phyloP scores from a whole-genome alignment of 2,329 filamentous ascomycete genomes.

The Colletotrichum sp. region DNA sequence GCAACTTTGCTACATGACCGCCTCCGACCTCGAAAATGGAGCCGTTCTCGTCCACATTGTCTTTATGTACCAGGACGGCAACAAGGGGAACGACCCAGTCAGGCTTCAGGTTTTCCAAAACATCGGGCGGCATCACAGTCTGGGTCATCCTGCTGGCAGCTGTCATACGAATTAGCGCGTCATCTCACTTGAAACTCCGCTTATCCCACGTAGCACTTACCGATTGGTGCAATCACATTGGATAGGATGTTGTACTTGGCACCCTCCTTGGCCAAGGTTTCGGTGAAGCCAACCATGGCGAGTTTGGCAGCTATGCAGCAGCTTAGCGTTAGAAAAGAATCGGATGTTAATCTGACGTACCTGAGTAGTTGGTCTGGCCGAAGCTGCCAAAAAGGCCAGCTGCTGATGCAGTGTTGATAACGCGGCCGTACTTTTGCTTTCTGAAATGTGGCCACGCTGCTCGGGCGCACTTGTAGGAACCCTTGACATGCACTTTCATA shows the following conservation, averaged over 20 bases:
- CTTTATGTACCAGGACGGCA: slow-evolving; percentile 84
- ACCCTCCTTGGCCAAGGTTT: slow-evolving; percentile 97
- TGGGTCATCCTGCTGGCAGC: slow-evolving; percentile 95
- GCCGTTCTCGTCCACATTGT: slow-evolving; percentile 81
- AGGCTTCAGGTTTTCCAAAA: slow-evolving; percentile 83
- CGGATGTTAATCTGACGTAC: slow-evolving; percentile 41
- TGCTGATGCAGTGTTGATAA: slow-evolving; percentile 97
- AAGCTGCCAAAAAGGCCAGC: slow-evolving; percentile 96
- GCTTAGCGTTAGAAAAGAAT: neutral
- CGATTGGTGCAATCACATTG: slow-evolving; percentile 93
- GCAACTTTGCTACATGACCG: slow-evolving; percentile 88
- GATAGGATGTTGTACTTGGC: slow-evolving; percentile 95
- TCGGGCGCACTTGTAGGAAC: slow-evolving; percentile 92
- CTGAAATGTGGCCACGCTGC: slow-evolving; percentile 98
- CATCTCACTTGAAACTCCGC: neutral
- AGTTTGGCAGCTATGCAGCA: slow-evolving; percentile 77
- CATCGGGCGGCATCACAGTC: slow-evolving; percentile 93
- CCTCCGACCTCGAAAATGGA: slow-evolving; percentile 93
- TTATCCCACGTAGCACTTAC: slow-evolving; percentile 31
- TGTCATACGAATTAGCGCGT: slow-evolving; percentile 27
- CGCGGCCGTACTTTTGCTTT: slow-evolving; percentile 96
- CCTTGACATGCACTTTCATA: slow-evolving; percentile 89
- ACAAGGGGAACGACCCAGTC: slow-evolving; percentile 96
- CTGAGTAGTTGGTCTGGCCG: slow-evolving; percentile 94
- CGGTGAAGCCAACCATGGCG: slow-evolving; percentile 93